Conservation (phyloP, 2,329 filamentous ascomycete genomes). For the Venturia pyrina region DNA sequence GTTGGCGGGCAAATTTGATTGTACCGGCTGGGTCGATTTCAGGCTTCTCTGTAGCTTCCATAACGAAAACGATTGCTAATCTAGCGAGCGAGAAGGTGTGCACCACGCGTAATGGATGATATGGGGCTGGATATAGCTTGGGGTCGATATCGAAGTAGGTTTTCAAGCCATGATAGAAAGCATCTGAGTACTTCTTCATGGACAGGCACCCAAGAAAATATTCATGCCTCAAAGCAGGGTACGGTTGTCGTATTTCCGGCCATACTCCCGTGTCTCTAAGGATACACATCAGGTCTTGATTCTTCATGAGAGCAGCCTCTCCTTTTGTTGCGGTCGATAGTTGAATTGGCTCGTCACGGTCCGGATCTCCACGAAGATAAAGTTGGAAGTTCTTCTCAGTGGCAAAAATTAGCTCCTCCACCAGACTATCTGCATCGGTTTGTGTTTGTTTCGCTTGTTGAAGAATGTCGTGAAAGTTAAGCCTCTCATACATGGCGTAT, state of each 20-base stretch:
- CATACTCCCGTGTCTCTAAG: slow-evolving; percentile 33
- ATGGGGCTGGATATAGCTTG: slow-evolving; percentile 35
- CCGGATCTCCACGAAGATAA: background rate
- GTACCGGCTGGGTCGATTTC: slow-evolving; percentile 10
- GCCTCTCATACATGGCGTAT: slow-evolving; percentile 16
- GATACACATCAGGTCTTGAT: slow-evolving; percentile 10
- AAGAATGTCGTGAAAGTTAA: slow-evolving; percentile 12
- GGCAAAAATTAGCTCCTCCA: background rate
- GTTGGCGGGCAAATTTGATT: slow-evolving; percentile 17
- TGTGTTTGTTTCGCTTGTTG: slow-evolving; percentile 15
- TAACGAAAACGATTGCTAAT: slow-evolving; percentile 25
- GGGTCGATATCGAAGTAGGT: slow-evolving; percentile 43
- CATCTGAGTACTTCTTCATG: slow-evolving; percentile 29
- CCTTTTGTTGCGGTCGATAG: background rate
- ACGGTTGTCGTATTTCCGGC: slow-evolving; percentile 44
- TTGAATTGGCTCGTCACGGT: background rate
- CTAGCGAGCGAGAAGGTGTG: slow-evolving; percentile 33
- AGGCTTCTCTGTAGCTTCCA: background rate
- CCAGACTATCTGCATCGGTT: slow-evolving; percentile 5
- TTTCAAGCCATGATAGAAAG: slow-evolving; percentile 42
- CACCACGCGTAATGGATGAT: slow-evolving; percentile 45
- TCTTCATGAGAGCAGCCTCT: background rate
- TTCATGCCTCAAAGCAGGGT: slow-evolving; percentile 43
- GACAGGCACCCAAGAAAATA: slow-evolving; percentile 40
- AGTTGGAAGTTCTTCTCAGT: background rate